phyloP scores from a whole-genome alignment of 306 rosid genomes.

The Acacia confusa region DNA sequence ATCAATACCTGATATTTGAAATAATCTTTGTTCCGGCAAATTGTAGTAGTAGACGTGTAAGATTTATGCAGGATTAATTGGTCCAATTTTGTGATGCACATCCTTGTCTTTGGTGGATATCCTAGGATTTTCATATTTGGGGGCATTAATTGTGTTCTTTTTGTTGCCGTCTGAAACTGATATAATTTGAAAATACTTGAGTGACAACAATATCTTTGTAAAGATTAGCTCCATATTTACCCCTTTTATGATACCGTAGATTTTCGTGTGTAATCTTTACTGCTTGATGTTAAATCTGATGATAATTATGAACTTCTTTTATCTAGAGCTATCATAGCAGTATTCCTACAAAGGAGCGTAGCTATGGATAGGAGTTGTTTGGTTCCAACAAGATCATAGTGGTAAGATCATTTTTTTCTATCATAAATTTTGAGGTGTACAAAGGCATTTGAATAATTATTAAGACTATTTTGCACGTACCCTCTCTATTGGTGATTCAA shows the following conservation, averaged over 20 bases:
- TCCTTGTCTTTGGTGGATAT: slow-evolving; percentile 25
- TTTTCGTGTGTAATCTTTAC: slow-evolving; percentile 24
- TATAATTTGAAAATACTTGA: slow-evolving; percentile 64
- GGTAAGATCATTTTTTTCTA: slow-evolving; percentile 53
- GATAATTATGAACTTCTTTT: slow-evolving; percentile 29
- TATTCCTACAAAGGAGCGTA: slow-evolving; percentile 78
- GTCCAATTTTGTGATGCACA: slow-evolving; percentile 8
- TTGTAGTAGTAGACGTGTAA: slow-evolving; percentile 24
- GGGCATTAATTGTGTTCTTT: slow-evolving; percentile 30
- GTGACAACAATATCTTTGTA: slow-evolving; percentile 64
- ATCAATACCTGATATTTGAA: slow-evolving; percentile 10
- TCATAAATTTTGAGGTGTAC: slow-evolving; percentile 28
- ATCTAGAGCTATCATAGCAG: slow-evolving; percentile 83
- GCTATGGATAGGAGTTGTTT: slow-evolving; percentile 74
- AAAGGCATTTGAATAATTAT: slow-evolving; percentile 18
- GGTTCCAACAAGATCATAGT: slow-evolving; percentile 83
- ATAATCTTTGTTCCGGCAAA: slow-evolving; percentile 5
- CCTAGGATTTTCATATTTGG: not conserved
- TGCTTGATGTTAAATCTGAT: slow-evolving; percentile 37
- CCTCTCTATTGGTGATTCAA: slow-evolving; percentile 23
- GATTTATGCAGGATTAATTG: slow-evolving; percentile 23
- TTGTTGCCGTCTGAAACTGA: slow-evolving; percentile 78
- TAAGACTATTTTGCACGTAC: slow-evolving; percentile 12
- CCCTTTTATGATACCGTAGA: slow-evolving; percentile 7
- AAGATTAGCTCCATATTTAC: slow-evolving; percentile 65